Percentiles rank a stretch among this genome's conserved stretches.
Conservation (phyloP, 2,329 filamentous ascomycete species). For the Aureobasidium sp. region DNA sequence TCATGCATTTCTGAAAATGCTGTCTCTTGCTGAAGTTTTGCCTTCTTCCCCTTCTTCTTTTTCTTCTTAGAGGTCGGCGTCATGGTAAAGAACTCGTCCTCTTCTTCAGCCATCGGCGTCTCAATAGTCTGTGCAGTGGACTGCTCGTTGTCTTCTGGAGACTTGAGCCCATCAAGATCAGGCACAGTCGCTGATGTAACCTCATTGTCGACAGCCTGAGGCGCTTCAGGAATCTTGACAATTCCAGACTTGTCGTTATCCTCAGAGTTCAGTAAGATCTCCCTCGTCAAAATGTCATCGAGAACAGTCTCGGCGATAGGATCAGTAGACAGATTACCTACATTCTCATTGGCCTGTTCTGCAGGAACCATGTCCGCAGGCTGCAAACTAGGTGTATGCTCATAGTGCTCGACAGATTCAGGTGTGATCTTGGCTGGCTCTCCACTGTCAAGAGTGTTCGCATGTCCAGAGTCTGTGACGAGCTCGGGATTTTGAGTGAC, state of each 20-base stretch:
- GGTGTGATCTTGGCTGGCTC: no score
- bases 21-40: background rate
- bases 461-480: no score
- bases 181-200: background rate
- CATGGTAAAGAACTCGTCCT: background rate
- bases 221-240: background rate
- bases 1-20: background rate
- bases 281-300: no score
- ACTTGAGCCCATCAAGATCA: background rate
- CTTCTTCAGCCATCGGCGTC: background rate
- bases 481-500: background rate
- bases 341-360: background rate
- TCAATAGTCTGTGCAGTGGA: background rate
- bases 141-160: background rate
- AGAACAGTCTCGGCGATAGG: background rate
- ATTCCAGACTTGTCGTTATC: background rate
- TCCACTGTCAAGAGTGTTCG: background rate
- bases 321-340: background rate
- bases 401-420: background rate
- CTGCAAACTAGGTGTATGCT: background rate
- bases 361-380: background rate
- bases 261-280: background rate
- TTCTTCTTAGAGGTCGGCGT: constrained; percentile 18
- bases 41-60: constrained; percentile 11
- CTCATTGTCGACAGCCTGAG: background rate